phyloP scores from a whole-genome alignment of 495 filamentous ascomycete genomes.

The Rusavskia elegans region DNA sequence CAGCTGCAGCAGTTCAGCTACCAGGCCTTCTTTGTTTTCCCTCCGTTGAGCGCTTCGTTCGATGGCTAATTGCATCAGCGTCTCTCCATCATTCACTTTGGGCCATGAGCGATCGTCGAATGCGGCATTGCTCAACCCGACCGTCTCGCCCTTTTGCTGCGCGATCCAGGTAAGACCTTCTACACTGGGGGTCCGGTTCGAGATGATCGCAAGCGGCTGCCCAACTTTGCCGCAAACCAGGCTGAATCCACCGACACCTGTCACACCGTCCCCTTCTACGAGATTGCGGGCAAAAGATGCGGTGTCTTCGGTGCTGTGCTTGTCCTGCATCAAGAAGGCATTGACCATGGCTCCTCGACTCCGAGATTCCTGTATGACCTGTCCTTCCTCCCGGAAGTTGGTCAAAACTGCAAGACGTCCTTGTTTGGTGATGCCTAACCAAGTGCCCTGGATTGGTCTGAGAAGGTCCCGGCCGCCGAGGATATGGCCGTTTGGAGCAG shows the following conservation, averaged over 20 bases:
- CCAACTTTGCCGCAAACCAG: slow-evolving; percentile 73
- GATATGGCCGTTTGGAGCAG: slow-evolving; percentile 37
- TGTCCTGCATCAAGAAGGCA: slow-evolving; percentile 52
- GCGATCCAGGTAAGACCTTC: slow-evolving; percentile 58
- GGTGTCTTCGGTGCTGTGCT: slow-evolving; percentile 22
- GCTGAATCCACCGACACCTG: slow-evolving; percentile 79
- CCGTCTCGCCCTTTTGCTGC: slow-evolving; percentile 41
- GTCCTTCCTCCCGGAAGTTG: slow-evolving; percentile 74
- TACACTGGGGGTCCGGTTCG: slow-evolving; percentile 58
- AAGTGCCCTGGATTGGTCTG: slow-evolving; percentile 60
- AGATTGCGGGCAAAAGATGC: slow-evolving; percentile 53
- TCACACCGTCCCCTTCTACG: slow-evolving; percentile 47
- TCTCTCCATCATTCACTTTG: slow-evolving; percentile 54
- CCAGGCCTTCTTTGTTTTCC: slow-evolving; percentile 44
- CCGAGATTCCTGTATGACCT: slow-evolving; percentile 37
- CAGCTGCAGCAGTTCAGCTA: slow-evolving; percentile 52
- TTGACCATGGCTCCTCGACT: slow-evolving; percentile 78
- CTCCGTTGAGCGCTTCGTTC: slow-evolving; percentile 26
- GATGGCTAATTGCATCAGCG: slow-evolving; percentile 31
- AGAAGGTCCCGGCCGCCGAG: slow-evolving; percentile 56
- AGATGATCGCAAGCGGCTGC: slow-evolving; percentile 69
- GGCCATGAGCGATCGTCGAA: slow-evolving; percentile 64
- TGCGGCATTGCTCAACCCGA: slow-evolving; percentile 75
- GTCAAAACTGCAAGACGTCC: slow-evolving; percentile 84
- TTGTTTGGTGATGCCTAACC: slow-evolving; percentile 75